Evolutionary conservation across 2,329 filamentous ascomycete species (phyloP).

Genomic region (Diaporthe citrichinensis): DNA sequence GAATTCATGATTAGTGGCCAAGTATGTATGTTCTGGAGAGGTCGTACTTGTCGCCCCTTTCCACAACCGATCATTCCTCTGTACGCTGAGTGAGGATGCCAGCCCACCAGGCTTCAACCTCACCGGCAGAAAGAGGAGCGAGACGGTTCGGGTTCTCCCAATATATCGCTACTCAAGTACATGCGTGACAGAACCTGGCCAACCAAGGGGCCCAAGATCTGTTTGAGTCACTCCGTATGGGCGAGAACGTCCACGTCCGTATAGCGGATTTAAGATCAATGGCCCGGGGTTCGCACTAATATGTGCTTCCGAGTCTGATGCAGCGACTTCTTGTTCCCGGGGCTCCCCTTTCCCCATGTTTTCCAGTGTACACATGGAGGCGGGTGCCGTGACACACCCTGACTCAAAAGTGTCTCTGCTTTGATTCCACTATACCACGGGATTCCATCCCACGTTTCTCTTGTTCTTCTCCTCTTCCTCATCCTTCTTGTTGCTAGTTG

Average conservation of each 20-base stretch:
- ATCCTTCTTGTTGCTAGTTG: background rate
- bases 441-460: background rate
- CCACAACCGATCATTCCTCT: background rate
- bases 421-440: constrained; percentile 22
- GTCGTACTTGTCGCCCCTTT: background rate
- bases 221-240: background rate
- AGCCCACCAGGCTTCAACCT: background rate
- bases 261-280: constrained; percentile 7
- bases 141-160: background rate
- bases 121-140: background rate
- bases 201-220: background rate
- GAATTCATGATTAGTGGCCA: background rate
- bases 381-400: constrained; percentile 29
- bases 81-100: no score
- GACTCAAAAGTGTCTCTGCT: constrained; percentile 36
- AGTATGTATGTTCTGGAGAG: background rate
- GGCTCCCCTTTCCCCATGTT: background rate
- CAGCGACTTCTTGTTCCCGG: constrained; percentile 1
- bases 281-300: constrained; percentile 24
- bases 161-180: background rate
- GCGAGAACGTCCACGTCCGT: background rate
- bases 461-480: background rate
- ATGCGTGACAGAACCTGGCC: background rate
- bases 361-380: constrained; percentile 8
- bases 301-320: constrained; percentile 19